These are phyloP conservation scores for Paraphaeosphaeria sporulosa DNA, from an alignment of 2,329 filamentous ascomycete genomes.

Conservation along the genomic window DNA sequence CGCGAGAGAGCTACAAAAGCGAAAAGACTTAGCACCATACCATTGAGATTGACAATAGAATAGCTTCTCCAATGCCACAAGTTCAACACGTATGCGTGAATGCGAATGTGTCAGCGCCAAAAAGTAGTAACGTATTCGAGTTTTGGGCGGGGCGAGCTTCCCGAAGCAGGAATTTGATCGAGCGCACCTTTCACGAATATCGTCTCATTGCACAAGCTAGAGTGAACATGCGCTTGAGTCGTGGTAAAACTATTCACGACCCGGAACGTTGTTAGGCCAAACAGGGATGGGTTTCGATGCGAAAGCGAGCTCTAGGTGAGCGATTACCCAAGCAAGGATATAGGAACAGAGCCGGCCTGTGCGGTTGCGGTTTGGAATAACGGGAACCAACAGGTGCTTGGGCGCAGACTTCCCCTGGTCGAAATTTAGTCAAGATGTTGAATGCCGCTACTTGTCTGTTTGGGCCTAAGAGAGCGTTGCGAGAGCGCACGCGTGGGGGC, in stretches of 20 bases:
- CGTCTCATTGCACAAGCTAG: not conserved
- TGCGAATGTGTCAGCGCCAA: not conserved
- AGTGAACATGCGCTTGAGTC: not conserved
- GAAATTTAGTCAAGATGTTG: not conserved
- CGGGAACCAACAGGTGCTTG: conserved; percentile 2
- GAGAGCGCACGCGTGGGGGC: conserved; percentile 1
- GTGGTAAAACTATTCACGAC: not conserved
- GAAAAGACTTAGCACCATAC: no score
- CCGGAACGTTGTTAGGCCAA: not conserved
- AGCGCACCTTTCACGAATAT: not conserved
- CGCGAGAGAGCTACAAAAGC: not conserved
- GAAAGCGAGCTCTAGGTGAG: not conserved
- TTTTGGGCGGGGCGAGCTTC: not conserved
- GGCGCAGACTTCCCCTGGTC: not conserved
- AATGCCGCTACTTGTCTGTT: not conserved
- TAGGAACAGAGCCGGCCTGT: not conserved
- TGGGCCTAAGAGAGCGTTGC: not conserved
- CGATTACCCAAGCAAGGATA: not conserved
- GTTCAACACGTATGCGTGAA: not conserved
- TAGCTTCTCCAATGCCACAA: not conserved
- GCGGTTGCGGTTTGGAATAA: not conserved
- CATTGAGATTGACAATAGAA: no score
- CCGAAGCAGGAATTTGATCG: not conserved
- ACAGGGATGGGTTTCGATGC: not conserved
- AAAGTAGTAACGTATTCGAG: not conserved